These are phyloP conservation scores for Penicillium aurantiogriseum DNA, from an alignment of 2,329 filamentous ascomycete species.

Conservation along the genomic window DNA sequence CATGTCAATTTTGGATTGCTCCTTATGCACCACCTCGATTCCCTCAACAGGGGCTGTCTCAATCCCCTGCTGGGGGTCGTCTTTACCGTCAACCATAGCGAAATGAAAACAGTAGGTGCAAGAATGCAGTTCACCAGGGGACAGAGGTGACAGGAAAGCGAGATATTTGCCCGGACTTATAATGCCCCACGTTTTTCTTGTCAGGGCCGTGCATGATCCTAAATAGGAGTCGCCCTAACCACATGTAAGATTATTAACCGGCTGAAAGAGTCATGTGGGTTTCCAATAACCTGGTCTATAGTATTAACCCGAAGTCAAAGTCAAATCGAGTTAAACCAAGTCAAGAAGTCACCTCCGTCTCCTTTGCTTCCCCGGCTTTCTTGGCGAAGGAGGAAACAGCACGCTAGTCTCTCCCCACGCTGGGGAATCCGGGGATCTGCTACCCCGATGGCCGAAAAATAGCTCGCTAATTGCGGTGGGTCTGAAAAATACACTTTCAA, in stretches of 20 bases:
- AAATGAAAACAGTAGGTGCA: no score
- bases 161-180: constrained; percentile 1
- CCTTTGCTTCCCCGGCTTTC: constrained; percentile 1
- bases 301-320: constrained; percentile 1
- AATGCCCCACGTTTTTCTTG: neutral
- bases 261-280: neutral
- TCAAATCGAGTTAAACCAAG: neutral
- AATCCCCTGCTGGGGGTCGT: constrained; percentile 13
- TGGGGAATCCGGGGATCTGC: constrained; percentile 18
- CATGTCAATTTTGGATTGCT: constrained; percentile 12
- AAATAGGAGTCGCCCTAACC: neutral
- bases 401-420: neutral
- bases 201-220: neutral
- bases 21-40: neutral
- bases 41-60: constrained; percentile 3
- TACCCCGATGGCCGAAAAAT: constrained; percentile 8
- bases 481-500: neutral
- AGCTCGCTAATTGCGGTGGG: neutral
- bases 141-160: neutral
- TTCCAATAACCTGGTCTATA: neutral
- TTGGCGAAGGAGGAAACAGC: constrained; percentile 2
- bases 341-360: neutral
- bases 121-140: neutral
- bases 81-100: constrained; percentile 10
- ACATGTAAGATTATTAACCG: neutral